A percentile compares a stretch with the other conserved stretches of the same genome.
These are phyloP conservation scores for Suillus subaureus DNA, from an alignment of 768 basidiomycete genomes.

Conservation along the genomic window DNA sequence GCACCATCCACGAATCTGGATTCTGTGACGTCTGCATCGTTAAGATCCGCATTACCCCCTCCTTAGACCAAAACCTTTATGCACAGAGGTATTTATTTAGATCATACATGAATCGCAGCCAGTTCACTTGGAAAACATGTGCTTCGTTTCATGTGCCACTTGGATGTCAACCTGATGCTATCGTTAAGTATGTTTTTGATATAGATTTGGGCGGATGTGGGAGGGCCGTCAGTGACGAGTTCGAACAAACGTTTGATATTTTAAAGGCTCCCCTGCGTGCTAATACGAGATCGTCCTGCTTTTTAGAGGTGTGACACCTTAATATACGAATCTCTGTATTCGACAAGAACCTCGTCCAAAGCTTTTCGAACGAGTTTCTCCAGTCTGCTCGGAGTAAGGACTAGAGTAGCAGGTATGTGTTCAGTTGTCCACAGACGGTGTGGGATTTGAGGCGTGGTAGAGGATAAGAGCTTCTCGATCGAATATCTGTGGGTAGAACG, in stretches of 20 bases:
- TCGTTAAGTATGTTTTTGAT: background rate
- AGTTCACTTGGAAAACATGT: background rate
- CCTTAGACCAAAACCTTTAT: background rate
- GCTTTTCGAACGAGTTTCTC: background rate
- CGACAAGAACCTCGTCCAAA: background rate
- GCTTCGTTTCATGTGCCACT: background rate
- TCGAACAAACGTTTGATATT: background rate
- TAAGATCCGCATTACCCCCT: background rate
- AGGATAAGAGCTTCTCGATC: background rate
- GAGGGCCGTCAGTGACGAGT: background rate
- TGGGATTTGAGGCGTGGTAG: too few species aligned
- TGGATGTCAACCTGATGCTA: background rate
- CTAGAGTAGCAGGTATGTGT: background rate
- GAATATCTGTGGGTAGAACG: background rate
- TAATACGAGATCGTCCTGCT: background rate
- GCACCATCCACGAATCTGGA: background rate
- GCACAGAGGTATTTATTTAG: slow-evolving; percentile 6
- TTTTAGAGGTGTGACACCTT: background rate
- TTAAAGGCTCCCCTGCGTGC: background rate
- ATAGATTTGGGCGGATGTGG: background rate
- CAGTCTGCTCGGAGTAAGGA: background rate
- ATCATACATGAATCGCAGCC: background rate
- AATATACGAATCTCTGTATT: background rate
- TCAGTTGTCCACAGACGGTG: background rate
- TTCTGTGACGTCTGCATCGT: background rate